Evolutionary conservation across 495 filamentous ascomycete genomes (phyloP).

Genomic region (Echria macrotheca): DNA sequence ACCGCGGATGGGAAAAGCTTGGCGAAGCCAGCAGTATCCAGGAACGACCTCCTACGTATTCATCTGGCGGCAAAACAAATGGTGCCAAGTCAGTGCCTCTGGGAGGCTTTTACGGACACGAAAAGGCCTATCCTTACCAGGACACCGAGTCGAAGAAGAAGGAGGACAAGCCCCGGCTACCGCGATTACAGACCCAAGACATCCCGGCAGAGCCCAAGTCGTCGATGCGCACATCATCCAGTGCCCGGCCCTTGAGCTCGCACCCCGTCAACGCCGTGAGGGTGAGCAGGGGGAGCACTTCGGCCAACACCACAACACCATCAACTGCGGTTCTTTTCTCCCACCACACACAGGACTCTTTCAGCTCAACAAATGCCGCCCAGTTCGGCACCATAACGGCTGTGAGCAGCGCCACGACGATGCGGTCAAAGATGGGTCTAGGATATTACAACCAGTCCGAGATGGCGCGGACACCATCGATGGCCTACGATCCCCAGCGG

Average conservation of each 20-base stretch:
- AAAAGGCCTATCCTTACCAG: conserved; percentile 17
- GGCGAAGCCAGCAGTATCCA: neutral
- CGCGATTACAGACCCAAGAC: conserved; percentile 2
- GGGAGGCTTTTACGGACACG: conserved; percentile 25
- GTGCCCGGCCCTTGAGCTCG: neutral
- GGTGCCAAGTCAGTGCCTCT: neutral
- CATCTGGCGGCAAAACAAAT: conserved; percentile 28
- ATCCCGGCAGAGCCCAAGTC: neutral
- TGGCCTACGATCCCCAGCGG: conserved; percentile 29
- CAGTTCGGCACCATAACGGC: conserved; percentile 24
- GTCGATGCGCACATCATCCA: neutral
- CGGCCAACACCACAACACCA: neutral
- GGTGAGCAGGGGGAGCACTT: neutral
- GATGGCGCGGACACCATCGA: conserved; percentile 29
- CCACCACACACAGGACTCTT: conserved; percentile 18
- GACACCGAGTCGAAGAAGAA: conserved; percentile 3
- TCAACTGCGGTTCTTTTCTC: conserved; percentile 7
- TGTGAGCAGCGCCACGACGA: conserved; percentile 13
- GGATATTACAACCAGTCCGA: conserved; percentile 36
- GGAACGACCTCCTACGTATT: conserved; percentile 29
- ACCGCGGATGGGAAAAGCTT: conserved; percentile 14
- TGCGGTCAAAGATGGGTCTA: conserved; percentile 25
- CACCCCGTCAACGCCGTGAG: neutral
- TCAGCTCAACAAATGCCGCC: conserved; percentile 28
- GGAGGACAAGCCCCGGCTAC: neutral